Evolutionary conservation across 2,329 filamentous ascomycete species (phyloP).

Genomic region (Xylariaceae sp.): DNA sequence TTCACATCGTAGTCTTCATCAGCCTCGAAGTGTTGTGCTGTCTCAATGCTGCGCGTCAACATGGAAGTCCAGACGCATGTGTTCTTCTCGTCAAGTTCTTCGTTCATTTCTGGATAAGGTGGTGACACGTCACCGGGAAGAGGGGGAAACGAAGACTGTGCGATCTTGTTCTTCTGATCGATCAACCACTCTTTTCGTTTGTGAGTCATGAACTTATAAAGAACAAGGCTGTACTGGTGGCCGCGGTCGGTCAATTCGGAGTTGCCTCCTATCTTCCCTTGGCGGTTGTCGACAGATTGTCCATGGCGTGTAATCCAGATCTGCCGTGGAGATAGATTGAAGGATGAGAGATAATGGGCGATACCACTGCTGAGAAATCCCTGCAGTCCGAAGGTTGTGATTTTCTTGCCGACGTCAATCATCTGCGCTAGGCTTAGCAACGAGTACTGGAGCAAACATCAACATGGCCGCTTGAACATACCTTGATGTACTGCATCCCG

Average conservation of each 20-base stretch:
- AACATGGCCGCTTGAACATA: constrained; percentile 31
- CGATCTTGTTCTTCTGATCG: constrained; percentile 73
- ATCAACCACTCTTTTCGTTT: constrained; percentile 80
- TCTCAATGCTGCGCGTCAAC: constrained; percentile 85
- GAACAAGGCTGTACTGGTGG: constrained; percentile 69
- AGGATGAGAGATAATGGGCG: constrained; percentile 91
- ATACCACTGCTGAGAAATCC: constrained; percentile 91
- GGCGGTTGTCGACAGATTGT: constrained; percentile 81
- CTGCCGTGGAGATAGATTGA: constrained; percentile 90
- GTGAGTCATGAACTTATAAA: constrained; percentile 78
- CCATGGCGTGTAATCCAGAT: constrained; percentile 98
- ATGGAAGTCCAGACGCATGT: constrained; percentile 99
- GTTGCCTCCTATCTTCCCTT: constrained; percentile 87
- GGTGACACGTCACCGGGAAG: constrained; percentile 87
- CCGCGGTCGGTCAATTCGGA: constrained; percentile 76
- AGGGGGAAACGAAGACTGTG: constrained; percentile 80
- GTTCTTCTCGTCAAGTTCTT: constrained; percentile 71
- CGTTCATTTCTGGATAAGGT: constrained; percentile 81
- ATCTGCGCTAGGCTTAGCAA: constrained; percentile 51
- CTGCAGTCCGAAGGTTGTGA: constrained; percentile 83
- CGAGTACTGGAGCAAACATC: neutral
- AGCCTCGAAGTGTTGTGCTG: constrained; percentile 79
- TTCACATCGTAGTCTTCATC: constrained; percentile 97
- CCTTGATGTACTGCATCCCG: constrained; percentile 88
- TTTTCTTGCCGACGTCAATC: constrained; percentile 94